A percentile compares a stretch with the other conserved stretches of the same genome.
Evolutionary conservation across 805 yeast species (phyloP).

Genomic region (Ogataea pilisensis): DNA sequence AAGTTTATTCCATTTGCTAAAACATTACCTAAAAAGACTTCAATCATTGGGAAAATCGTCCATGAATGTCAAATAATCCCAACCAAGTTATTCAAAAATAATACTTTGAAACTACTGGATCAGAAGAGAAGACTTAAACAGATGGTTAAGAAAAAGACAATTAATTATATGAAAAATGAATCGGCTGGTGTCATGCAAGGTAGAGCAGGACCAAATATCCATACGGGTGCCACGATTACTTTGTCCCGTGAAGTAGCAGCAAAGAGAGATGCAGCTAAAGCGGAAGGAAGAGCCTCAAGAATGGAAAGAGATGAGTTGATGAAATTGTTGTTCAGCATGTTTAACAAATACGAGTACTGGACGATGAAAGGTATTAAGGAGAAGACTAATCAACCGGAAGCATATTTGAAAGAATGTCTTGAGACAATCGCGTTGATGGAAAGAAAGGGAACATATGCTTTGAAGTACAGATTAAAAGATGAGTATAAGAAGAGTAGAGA

Average conservation of each 20-base stretch:
- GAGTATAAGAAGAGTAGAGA: constrained; percentile 82
- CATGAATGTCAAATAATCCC: constrained; percentile 93
- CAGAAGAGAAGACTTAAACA: constrained; percentile 27
- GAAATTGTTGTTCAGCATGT: constrained; percentile 81
- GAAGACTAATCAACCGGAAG: constrained; percentile 93
- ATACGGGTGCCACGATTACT: constrained; percentile 59
- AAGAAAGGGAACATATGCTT: constrained; percentile 93
- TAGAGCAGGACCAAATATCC: constrained; percentile 79
- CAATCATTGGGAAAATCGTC: constrained; percentile 78
- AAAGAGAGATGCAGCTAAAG: constrained; percentile 49
- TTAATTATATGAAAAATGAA: constrained; percentile 53
- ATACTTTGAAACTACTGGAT: constrained; percentile 53
- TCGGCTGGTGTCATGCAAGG: constrained; percentile 87
- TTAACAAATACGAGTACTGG: constrained; percentile 97
- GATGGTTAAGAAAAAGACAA: constrained; percentile 41
- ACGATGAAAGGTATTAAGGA: constrained; percentile 90
- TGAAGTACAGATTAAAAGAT: constrained; percentile 83
- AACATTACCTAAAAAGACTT: constrained; percentile 85
- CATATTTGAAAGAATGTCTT: constrained; percentile 82
- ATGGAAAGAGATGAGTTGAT: constrained; percentile 90
- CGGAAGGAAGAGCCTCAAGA: constrained; percentile 86
- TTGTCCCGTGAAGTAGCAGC: constrained; percentile 56
- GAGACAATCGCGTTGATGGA: constrained; percentile 86
- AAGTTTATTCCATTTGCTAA: constrained; percentile 75
- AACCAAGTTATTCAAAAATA: constrained; percentile 65